Evolutionary conservation across 345 rosid genomes (phyloP), one percentile per base, ranked within the genome.

Genomic region (Cardamine resedifolia): DNA sequence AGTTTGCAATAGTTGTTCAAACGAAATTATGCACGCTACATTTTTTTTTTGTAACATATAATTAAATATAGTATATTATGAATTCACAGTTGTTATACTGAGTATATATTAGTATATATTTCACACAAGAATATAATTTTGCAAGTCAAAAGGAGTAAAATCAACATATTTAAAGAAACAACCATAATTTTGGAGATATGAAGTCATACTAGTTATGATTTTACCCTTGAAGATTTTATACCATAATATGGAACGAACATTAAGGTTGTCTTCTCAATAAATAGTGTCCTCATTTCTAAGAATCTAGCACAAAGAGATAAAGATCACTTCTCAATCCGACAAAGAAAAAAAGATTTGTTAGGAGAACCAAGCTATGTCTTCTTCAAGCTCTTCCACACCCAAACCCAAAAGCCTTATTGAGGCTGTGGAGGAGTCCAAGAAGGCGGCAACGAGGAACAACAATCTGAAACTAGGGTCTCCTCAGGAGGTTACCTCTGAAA

Each of bases 341-440:
- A 59, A 61, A 50, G 60, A 18, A 53, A 33, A 59, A 68, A 60
- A 33, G 62, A 60, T 52, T 43, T 67, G 63, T 23, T 7, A 31
- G 24, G 61, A 74, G 56, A 59, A 67, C 66, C 63, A 68, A 67
- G 43, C 11, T 24, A 27, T 76, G 71, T 76, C 71, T 63, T 69
- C 65, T 56, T 57, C 71, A 63, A 27, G 21, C 47, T 76, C 75
- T 20, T 76, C 60, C 59, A 10, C 59, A 45, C 45, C 75, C 18
- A 28, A 75, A 30, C 16, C 68, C 45, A 18, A 60, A 31, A 23
- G 23, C 57, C 2, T 16, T 31, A 0, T 27, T 15, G 68, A 30
- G 63, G 57, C 15, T 12, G 15, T 31, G 58, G 64, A 51, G 16
- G 48, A 52, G 41, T 21, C 58, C 33, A 18, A 33, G 12, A 68